A percentile compares a stretch with the other conserved stretches of the same genome.
Evolutionary conservation across 371 early-diverging fungal species (phyloP).

Genomic region (Haplosporangium sp.): DNA sequence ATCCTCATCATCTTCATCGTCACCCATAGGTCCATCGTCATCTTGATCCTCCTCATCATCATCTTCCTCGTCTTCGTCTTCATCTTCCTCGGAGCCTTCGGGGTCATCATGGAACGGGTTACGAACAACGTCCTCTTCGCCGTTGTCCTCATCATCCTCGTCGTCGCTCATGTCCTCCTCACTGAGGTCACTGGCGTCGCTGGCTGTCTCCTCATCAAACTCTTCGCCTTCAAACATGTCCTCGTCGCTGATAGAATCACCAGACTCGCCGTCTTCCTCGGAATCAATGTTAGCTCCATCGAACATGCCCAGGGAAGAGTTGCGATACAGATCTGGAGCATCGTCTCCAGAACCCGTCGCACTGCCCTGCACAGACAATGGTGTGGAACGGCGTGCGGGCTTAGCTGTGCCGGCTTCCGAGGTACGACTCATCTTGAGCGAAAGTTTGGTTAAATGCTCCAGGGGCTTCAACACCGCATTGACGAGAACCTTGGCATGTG

Average conservation of each 20-base stretch:
- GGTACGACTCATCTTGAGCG: constrained; percentile 81
- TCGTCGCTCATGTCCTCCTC: constrained; percentile 76
- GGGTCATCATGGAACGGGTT: constrained; percentile 70
- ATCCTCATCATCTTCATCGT: constrained; percentile 17
- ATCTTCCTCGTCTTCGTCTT: constrained; percentile 64
- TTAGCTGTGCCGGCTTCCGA: constrained; percentile 58
- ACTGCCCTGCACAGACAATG: constrained; percentile 49
- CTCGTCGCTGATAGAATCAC: constrained; percentile 75
- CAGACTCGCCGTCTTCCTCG: constrained; percentile 73
- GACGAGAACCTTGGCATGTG: constrained; percentile 80
- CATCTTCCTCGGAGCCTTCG: constrained; percentile 59
- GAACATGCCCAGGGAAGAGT: constrained; percentile 93
- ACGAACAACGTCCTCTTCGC: constrained; percentile 69
- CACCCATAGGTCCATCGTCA: constrained; percentile 50
- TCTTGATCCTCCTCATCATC: constrained; percentile 67
- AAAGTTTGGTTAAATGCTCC: constrained; percentile 87
- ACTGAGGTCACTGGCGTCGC: constrained; percentile 76
- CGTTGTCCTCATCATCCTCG: constrained; percentile 66
- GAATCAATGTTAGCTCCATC: constrained; percentile 74
- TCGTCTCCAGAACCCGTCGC: constrained; percentile 70
- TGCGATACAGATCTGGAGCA: constrained; percentile 86
- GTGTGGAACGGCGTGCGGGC: constrained; percentile 44
- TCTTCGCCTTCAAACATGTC: constrained; percentile 75
- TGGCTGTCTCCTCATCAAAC: constrained; percentile 77
- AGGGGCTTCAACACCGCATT: constrained; percentile 86